Base-by-base conservation (phyloP, 1,284 basidiomycete species). In the Cryptococcus neoformans region DNA sequence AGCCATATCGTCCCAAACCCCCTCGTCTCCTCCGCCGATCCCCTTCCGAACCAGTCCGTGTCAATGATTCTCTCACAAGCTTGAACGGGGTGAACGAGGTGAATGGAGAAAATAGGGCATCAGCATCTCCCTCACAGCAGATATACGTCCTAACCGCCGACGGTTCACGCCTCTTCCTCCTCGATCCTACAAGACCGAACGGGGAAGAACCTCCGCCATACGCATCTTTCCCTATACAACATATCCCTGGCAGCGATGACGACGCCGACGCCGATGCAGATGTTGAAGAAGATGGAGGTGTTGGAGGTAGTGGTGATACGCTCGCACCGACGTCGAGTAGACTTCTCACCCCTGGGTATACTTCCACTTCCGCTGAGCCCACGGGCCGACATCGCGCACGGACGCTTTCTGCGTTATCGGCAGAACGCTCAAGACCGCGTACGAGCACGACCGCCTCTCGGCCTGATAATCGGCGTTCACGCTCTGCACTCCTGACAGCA, bases 101-200 rank as follows among this genome's bases (percentile, higher is more conserved):
- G 21, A 21, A 21, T 21, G 21, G 21, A 21, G 21, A 21, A 21
- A 21, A 21, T 21, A 21, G 21, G 21, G 21, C 21, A 21, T 21
- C 21, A 21, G 21, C 21, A 21, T 21, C 21, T 41, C 51, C 49
- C 9, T 41, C 46, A 16, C 59, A 59, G 51, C 69, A 66, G 11
- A 68, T 72, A n/a, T 76, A 75, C 64, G 70, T 75, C 14, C 59
- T 76, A n/a, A 65, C 72, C 3, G 68, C 72, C 9, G 73, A 76
- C 57, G 74, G 74, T 17, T 74, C 71, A 8, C 53, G 55, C 2
- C 55, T 75, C 14, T 75, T 66, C 50, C 57, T 75, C 6, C 46
- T 76, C 7, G 72, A 74, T 55, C 63, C 70, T 35, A 60, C 51
- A 14, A 67, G 64, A 54, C 69, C 72, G 4, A 49, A 47, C 7